A percentile compares a stretch with the other conserved stretches of the same genome.
These are phyloP conservation scores for Trematosphaeria pertusa DNA, from an alignment of 2,329 filamentous ascomycete species.

Conservation along the genomic window DNA sequence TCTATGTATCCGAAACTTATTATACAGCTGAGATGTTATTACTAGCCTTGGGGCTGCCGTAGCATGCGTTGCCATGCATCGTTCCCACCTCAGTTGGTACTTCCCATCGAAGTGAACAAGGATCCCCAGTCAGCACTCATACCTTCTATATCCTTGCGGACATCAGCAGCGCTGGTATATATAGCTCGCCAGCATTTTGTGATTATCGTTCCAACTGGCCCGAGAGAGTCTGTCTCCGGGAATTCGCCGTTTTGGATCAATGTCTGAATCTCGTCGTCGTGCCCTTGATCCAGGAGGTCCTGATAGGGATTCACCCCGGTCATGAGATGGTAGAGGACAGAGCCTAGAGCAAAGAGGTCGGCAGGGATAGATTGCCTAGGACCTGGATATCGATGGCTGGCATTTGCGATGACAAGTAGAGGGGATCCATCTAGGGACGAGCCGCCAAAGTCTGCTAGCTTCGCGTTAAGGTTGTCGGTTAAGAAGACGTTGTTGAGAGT, in stretches of 20 bases:
- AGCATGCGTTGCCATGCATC: too few relatives aligned
- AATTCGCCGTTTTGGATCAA: slow-evolving; percentile 5
- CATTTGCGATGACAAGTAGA: slow-evolving; percentile 5
- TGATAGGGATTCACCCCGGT: slow-evolving; percentile 1
- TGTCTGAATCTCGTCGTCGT: slow-evolving; percentile 1
- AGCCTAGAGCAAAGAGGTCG: slow-evolving; percentile 13
- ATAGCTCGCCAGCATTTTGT: slow-evolving; percentile 11
- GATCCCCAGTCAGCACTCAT: too few relatives aligned
- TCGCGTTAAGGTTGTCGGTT: slow-evolving; percentile 4
- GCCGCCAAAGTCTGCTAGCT: slow-evolving; percentile 11
- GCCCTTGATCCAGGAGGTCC: neutral
- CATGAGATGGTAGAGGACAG: slow-evolving; percentile 6
- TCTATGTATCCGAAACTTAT: too few relatives aligned
- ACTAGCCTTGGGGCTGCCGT: too few relatives aligned
- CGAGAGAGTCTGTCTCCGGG: slow-evolving; percentile 6
- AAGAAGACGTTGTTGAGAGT: slow-evolving; percentile 6
- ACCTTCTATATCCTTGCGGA: neutral
- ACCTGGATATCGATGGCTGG: slow-evolving; percentile 12
- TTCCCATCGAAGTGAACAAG: too few relatives aligned
- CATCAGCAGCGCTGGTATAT: neutral
- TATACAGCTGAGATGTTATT: too few relatives aligned
- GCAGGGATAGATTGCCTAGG: slow-evolving; percentile 3
- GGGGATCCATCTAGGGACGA: slow-evolving; percentile 8
- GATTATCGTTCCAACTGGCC: slow-evolving; percentile 4
- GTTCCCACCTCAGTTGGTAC: too few relatives aligned